Base-by-base conservation (phyloP, 1,284 basidiomycete genomes). In the Sporisorium scitamineum region DNA sequence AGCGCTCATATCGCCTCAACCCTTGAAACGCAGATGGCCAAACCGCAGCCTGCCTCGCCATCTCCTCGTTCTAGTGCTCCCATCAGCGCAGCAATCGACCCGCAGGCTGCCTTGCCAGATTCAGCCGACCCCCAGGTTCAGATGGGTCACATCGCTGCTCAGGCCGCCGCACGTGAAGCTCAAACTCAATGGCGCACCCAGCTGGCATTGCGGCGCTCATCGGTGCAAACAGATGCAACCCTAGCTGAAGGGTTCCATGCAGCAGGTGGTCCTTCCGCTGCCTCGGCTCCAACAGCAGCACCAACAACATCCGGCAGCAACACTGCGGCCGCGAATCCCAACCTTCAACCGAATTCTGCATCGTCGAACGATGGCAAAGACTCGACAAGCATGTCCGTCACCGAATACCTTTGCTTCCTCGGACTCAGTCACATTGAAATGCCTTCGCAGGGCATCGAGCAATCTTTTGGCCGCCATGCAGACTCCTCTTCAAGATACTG, bases 111-210 rank as follows among this genome's bases (percentile, higher is more conserved):
- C 2, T 24, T 56, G 20, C 51, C 55, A 32, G 47, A 59, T 27
- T 54, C 65, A 3, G 24, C 55, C 6, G 54, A 66, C 24, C 68
- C 64, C 3, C 52, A 72, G 32, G 52, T 63, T 6, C 72, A 78
- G 45, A 74, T 80, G 65, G 64, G 70, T 24, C 54, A 62, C 26
- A 79, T 80, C 48, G 79, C 77, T 27, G 69, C 75, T 7, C 56
- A 74, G 20, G 77, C 79, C 6, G 79, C 79, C 1, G 74, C 68
- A 0, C 45, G 64, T 11, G 79, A 80, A 53, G 79, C 76, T 6
- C 71, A 80, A 60, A 66, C 65, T 2, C 79, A 80, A 31, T 62
- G 76, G 67, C 57, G 76, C 3, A 69, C 78, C 1, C 76, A 78
- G 22, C 53, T 70, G 24, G 70, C 78, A n/a, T 50, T 80, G n/a